A percentile compares a stretch with the other conserved stretches of the same genome.
These are phyloP conservation scores for Phytopythium ostracodes DNA, from an alignment of 352 stramenopile genomes.

Conservation along the genomic window DNA sequence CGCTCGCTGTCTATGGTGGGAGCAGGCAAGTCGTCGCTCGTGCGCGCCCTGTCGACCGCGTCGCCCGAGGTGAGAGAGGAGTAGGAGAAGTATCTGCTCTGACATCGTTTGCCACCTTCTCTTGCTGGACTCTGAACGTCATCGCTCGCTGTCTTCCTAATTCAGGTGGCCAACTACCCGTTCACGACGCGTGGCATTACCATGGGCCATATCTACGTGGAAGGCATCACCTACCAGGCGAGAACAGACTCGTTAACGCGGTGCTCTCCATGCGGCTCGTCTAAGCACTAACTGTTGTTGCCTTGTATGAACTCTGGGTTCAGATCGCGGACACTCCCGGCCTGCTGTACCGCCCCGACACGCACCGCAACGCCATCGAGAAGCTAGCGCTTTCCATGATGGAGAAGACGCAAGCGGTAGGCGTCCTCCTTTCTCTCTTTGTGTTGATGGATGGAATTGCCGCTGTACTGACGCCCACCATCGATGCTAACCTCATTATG, in stretches of 20 bases:
- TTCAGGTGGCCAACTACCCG: conserved; percentile 82
- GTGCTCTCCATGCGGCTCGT: background rate
- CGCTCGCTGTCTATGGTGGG: background rate
- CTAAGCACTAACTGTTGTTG: background rate
- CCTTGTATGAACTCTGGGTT: background rate
- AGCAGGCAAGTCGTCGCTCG: conserved; percentile 80
- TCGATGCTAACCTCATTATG: background rate
- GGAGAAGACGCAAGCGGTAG: conserved; percentile 66
- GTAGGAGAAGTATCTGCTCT: background rate
- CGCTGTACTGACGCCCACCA: background rate
- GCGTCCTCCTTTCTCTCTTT: conserved; percentile 7
- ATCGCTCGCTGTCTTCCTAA: background rate
- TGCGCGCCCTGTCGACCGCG: conserved; percentile 73
- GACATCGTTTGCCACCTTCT: background rate
- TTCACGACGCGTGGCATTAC: conserved; percentile 87
- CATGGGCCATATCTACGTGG: conserved; percentile 85
- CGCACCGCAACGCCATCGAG: conserved; percentile 68
- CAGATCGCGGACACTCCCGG: conserved; percentile 82
- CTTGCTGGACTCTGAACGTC: background rate
- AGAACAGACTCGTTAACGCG: background rate
- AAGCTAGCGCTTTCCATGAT: conserved; percentile 72
- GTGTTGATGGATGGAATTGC: background rate
- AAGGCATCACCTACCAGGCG: conserved; percentile 79
- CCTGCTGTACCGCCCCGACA: conserved; percentile 59
- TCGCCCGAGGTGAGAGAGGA: conserved; percentile 56